A percentile compares a stretch with the other conserved stretches of the same genome.
Conservation (phyloP, 345 rosid genomes). For the Abelmoschus esculentus region DNA sequence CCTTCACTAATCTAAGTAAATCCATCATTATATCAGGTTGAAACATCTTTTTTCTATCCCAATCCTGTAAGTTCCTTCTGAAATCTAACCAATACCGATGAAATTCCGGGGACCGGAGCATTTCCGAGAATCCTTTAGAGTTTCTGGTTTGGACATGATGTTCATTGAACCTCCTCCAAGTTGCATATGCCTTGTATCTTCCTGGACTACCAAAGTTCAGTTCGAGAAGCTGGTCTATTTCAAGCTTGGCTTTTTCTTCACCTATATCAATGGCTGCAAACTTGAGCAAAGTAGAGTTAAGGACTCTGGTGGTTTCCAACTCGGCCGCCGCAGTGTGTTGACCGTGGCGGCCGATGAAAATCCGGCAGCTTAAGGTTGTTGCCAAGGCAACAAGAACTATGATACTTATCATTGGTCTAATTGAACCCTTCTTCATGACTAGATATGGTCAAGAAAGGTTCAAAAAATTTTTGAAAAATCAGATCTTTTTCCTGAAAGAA, state of each 20-base stretch:
- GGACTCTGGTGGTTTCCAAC: background rate
- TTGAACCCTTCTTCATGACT: constrained; percentile 72
- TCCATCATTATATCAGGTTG: constrained; percentile 56
- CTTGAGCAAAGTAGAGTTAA: constrained; percentile 61
- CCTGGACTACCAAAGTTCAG: constrained; percentile 45
- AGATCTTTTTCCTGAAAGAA: too few relatives aligned
- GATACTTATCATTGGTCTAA: constrained; percentile 53
- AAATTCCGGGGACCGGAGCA: constrained; percentile 47
- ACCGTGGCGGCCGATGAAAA: constrained; percentile 32
- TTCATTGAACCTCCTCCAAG: constrained; percentile 37
- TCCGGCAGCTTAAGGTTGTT: constrained; percentile 43
- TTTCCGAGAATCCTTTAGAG: constrained; percentile 26
- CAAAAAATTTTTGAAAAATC: too few relatives aligned
- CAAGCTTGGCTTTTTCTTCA: constrained; percentile 47
- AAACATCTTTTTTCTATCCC: constrained; percentile 49
- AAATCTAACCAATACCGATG: constrained; percentile 69
- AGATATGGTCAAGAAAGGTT: too few relatives aligned
- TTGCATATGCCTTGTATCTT: constrained; percentile 34
- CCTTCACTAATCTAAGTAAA: constrained; percentile 48
- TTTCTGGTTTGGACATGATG: constrained; percentile 26
- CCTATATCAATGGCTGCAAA: constrained; percentile 62
- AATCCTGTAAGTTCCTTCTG: constrained; percentile 49
- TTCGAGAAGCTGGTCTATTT: constrained; percentile 53
- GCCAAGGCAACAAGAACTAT: constrained; percentile 48
- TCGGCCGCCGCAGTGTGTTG: background rate